Conservation (phyloP, 2,329 filamentous ascomycete species). For the Orbilia blumenaviensis region DNA sequence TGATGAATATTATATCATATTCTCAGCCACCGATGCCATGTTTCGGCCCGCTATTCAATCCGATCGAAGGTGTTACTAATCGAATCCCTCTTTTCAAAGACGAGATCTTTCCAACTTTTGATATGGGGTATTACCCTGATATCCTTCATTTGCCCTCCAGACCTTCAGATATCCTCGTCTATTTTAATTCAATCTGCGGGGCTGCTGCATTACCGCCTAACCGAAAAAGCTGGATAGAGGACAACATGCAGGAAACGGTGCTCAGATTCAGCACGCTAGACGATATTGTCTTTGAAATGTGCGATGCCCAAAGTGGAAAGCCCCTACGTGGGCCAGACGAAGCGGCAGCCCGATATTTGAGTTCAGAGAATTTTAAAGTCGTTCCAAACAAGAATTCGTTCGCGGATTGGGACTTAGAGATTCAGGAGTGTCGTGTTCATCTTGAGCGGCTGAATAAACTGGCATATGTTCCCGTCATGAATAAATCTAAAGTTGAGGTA, state of each 20-base stretch:
- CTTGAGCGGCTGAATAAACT: constrained; percentile 6
- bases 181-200: constrained; percentile 34
- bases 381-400: background rate
- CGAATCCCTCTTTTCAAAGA: constrained; percentile 10
- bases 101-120: constrained; percentile 20
- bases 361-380: background rate
- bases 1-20: background rate
- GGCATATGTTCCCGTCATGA: constrained; percentile 26
- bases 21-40: background rate
- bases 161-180: constrained; percentile 14
- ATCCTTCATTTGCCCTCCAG: constrained; percentile 10
- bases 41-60: background rate
- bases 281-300: constrained; percentile 41
- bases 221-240: constrained; percentile 4
- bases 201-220: background rate
- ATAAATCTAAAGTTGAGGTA: constrained; percentile 22
- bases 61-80: background rate
- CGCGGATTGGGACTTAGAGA: background rate
- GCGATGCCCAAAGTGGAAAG: constrained; percentile 12
- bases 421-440: background rate
- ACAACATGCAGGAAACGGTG: background rate
- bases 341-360: background rate
- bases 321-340: background rate
- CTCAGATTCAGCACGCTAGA: constrained; percentile 10
- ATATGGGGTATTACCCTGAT: constrained; percentile 14